Evolutionary conservation across 2,329 filamentous ascomycete genomes (phyloP), one percentile per base, ranked within the genome.

Genomic region (Penicillium freii): DNA sequence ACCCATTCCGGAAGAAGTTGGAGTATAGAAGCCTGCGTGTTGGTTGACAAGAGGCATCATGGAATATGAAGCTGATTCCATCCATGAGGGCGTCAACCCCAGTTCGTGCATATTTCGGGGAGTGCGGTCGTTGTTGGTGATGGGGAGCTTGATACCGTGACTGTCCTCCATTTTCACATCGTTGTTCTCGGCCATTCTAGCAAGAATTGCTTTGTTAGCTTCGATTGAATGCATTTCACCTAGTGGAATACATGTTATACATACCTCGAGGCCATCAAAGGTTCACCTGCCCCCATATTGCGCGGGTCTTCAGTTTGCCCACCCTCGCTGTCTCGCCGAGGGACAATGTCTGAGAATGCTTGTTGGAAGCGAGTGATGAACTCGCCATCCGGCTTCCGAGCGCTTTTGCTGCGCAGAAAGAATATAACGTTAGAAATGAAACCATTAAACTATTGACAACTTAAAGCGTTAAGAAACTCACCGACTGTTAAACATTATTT

Each of bases 331-430:
- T 65, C 78, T 68, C 67, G 81, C 74, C 53, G 81, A 69, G 57
- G 78, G 56, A 82, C 79, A 60, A 95, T 80, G 67, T 92, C 86
- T 46, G 91, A 89, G 70, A 96, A 96, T 65, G 85, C 87, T 69
- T 90, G 85, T 74, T 90, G 90, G 78, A 96, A 96, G 73, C 86
- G 87, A 76, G 87, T 87, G 73, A 94, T 87, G 71, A 96, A 83
- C 69, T 92, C 90, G 71, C 92, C 89, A 73, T 86, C 87, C 55
- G 92, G 92, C 80, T 96, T 96, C 75, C 92, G 90, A 55, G 89
- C 87, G 74, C 85, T 91, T 70, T 84, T 90, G 77, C 88, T 21
- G 29, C 7, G 5, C 31, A n/a, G 19, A 36, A 17, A 23, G 17
- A 25, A n/a, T 29, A 11, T 7, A 47, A 29, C 17, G 29, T 53